Evolutionary conservation across 1,139 yeast species (phyloP), one percentile per base, ranked within the genome.

Genomic region (Hyphopichia fennica): DNA sequence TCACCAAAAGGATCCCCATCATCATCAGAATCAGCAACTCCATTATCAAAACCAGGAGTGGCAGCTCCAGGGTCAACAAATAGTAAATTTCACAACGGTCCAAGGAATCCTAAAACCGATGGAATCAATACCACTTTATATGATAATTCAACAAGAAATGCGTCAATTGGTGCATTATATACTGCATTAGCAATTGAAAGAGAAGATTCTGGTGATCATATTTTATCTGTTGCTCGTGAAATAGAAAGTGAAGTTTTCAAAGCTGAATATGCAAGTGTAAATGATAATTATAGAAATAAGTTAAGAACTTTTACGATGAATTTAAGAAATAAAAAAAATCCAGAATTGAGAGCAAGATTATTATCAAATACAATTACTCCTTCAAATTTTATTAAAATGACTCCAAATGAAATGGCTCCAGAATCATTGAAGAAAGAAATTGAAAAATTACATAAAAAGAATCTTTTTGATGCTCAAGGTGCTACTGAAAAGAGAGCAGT

Each of bases 401-500:
- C 84, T 29, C 95, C 97, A 9, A 89, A 85, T 57, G 99, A 93
- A 51, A 78, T 93, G 84, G 98, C 98, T 0, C 96, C 97, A 2
- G 97, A 89, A 57, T 72, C 84, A 9, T 77, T 93, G 52, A 88
- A 87, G 66, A 80, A 86, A 61, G 95, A 90, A 60, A 77, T 91
- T 52, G 95, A 90, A 57, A 83, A 87, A 55, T 77, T 93, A 54
- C 89, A 87, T 58, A 86, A 87, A 60, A 86, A 88, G 63, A 95
- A 95, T 65, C 74, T 93, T 60, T 91, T 87, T 67, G 96, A 93
- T 61, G 99, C 99, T 3, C 97, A 89, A 66, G 97, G 97, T 52
- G 98, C 99, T n/a, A 90, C 89, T 9, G 95, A 91, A 57, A 89
- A 90, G 72, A 79, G 97, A 54, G 96, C 99, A 1, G 90, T 90